phyloP scores from a whole-genome alignment of 805 yeast species.

The Yamadazyma paraphyllophila region DNA sequence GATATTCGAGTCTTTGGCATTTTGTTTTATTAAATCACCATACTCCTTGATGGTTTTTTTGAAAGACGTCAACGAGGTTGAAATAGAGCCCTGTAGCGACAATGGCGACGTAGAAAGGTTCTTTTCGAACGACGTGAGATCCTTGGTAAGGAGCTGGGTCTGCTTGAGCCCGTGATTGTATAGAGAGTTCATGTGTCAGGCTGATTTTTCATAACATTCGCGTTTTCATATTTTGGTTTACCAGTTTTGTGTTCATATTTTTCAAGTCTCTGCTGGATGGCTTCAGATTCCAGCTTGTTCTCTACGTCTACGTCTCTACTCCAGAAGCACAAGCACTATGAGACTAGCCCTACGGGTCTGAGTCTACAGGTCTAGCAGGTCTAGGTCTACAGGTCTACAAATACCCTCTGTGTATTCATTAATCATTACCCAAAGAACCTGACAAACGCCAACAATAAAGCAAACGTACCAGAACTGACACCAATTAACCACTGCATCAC shows the following conservation, averaged over 20 bases:
- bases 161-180: slow-evolving; percentile 90
- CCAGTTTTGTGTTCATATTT: too few relatives aligned
- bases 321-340: too few relatives aligned
- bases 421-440: slow-evolving; percentile 61
- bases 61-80: slow-evolving; percentile 77
- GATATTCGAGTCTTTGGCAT: slow-evolving; percentile 50
- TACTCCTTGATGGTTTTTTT: slow-evolving; percentile 74
- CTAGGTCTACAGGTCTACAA: not conserved
- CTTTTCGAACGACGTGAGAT: slow-evolving; percentile 62
- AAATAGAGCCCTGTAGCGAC: slow-evolving; percentile 71
- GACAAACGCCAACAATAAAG: slow-evolving; percentile 87
- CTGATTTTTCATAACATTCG: not conserved
- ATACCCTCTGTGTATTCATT: not conserved
- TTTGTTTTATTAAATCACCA: slow-evolving; percentile 56
- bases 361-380: too few relatives aligned
- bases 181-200: slow-evolving; percentile 60
- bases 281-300: too few relatives aligned
- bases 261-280: too few relatives aligned
- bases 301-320: too few relatives aligned
- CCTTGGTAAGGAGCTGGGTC: slow-evolving; percentile 67
- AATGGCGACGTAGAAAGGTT: slow-evolving; percentile 69
- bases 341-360: too few relatives aligned
- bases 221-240: not conserved
- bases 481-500: slow-evolving; percentile 98
- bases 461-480: slow-evolving; percentile 97